These are phyloP conservation scores for Tulasnella sp. DNA, from an alignment of 768 basidiomycete species.

Conservation along the genomic window DNA sequence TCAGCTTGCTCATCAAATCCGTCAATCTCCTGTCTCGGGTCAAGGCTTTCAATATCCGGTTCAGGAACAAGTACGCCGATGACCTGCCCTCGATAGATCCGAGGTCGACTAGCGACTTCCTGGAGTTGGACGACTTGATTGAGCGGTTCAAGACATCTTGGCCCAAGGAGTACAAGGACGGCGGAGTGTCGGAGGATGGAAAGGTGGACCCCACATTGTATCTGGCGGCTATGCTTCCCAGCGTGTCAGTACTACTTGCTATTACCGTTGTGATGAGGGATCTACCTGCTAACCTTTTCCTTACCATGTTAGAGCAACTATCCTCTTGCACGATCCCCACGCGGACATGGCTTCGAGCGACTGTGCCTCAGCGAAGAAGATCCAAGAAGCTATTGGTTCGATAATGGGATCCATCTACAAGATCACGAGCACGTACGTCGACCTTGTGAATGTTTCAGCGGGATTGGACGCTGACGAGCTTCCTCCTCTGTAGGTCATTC, in stretches of 20 bases:
- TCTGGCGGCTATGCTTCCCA: conserved; percentile 11
- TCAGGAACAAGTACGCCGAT: conserved; percentile 13
- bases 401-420: conserved; percentile 19
- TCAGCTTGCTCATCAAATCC: conserved; percentile 18
- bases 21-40: conserved; percentile 8
- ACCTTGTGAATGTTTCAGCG: background rate
- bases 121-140: conserved; percentile 14
- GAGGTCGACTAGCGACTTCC: background rate
- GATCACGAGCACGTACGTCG: conserved; percentile 19
- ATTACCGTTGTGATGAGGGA: background rate
- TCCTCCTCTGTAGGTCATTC: background rate
- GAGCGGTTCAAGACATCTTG: conserved; percentile 9
- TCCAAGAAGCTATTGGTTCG: background rate
- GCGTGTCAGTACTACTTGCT: background rate
- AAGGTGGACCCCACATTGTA: conserved; percentile 13
- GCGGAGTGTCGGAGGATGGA: background rate
- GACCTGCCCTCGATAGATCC: background rate
- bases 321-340: conserved; percentile 21
- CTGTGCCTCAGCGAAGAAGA: conserved; percentile 9
- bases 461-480: background rate
- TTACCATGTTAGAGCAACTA: background rate
- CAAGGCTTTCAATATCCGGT: conserved; percentile 23
- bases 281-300: background rate
- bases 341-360: conserved; percentile 8
- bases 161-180: conserved; percentile 22